Base-by-base conservation (phyloP, 2,329 filamentous ascomycete species). In the Cordyceps pruinosa region DNA sequence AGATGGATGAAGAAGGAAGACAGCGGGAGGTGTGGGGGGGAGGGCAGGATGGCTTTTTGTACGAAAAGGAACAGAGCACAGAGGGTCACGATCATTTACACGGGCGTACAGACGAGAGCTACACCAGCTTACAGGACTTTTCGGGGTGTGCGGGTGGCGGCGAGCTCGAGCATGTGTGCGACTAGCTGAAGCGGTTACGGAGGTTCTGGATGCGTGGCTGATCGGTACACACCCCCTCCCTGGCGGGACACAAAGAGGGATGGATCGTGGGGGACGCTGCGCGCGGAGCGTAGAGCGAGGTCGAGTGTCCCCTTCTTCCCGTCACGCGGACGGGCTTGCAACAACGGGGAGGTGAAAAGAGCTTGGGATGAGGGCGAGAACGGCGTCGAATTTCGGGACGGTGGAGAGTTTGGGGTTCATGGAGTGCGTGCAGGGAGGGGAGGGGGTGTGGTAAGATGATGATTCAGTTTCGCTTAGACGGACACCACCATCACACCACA, bases 401-500 rank as follows among this genome's bases (percentile, higher is more conserved):
- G 53, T 56, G 53, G 53, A 48, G 44, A 56, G 53, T 23, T 55
- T 55, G 51, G 51, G 41, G 41, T 55, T 46, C 23, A 41, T 55
- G 44, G 44, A 9, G 45, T n/a, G n/a, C n/a, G 30, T 26, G 26
- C 19, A 48, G 44, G 10, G 17, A 5, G 3, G 28, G 30, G 23
- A 5, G 39, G 35, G 47, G 23, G 48, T 45, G 55, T 46, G 23
- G n/a, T n/a, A n/a, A n/a, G n/a, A 23, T 2, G 10, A n/a, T n/a
- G n/a, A 17, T 13, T 10, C 17, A 9, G 28, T 30, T 17, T 10
- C n/a, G 52, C 42, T 46, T 49, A 49, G 34, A 50, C 35, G 35
- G 26, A 34, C 26, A 47, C 35, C 41, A 48, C 17, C 28, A 26
- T 26, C 32, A 56, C 12, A 28, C 21, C 49, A n/a, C 17, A 8